Percentiles rank a stretch among this genome's conserved stretches.
Conservation (phyloP, 2,329 filamentous ascomycete genomes). For the Pseudogymnoascus sp. region DNA sequence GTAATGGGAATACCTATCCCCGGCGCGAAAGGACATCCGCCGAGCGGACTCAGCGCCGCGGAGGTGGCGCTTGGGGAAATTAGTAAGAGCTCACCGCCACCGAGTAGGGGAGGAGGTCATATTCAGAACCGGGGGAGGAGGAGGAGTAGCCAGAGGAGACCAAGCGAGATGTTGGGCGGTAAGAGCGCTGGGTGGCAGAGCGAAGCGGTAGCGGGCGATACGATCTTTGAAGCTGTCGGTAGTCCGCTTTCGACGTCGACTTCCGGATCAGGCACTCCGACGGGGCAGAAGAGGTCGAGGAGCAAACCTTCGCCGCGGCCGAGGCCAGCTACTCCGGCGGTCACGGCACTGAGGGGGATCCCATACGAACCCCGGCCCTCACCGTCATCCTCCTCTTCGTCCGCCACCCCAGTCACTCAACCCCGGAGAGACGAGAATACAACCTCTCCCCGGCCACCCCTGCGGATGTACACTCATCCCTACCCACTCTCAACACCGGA, state of each 20-base stretch:
- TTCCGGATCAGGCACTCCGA: background rate
- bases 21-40: constrained; percentile 26
- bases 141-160: background rate
- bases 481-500: background rate
- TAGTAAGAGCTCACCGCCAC: constrained; percentile 31
- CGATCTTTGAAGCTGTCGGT: background rate
- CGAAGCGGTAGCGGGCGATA: background rate
- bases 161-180: background rate
- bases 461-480: background rate
- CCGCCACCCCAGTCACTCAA: background rate
- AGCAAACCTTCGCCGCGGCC: background rate
- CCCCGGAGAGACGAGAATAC: background rate
- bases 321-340: background rate
- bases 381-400: background rate
- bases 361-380: background rate
- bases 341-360: background rate
- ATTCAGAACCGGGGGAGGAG: constrained; percentile 22
- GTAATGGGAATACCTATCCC: constrained; percentile 20
- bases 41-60: constrained; percentile 22
- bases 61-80: constrained; percentile 39
- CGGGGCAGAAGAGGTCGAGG: background rate
- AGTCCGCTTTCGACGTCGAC: background rate
- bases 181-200: background rate
- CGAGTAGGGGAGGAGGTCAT: constrained; percentile 24
- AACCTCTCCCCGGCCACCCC: background rate